These are phyloP conservation scores for Cucurbita ficifolia DNA, from an alignment of 306 rosid species.

Conservation along the genomic window DNA sequence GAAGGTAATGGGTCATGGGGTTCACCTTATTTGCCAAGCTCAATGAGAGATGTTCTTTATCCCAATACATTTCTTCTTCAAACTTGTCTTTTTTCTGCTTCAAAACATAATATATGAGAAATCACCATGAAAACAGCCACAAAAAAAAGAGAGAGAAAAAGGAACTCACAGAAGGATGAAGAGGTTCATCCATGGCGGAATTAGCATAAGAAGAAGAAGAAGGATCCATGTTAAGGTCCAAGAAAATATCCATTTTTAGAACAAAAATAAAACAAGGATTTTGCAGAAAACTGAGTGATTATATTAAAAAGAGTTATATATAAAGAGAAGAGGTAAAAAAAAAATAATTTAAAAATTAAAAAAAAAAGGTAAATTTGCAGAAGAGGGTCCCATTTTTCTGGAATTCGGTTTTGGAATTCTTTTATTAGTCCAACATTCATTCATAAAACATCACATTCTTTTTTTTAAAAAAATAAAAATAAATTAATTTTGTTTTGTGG, in stretches of 20 bases:
- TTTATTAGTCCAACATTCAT: not conserved
- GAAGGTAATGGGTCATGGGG: not conserved
- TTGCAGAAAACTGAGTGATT: not conserved
- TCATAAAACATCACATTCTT: not conserved
- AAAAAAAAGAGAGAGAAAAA: not conserved
- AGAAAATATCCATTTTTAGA: slow-evolving; percentile 22
- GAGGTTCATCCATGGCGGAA: not conserved
- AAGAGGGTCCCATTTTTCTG: not conserved
- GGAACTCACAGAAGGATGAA: slow-evolving; percentile 16
- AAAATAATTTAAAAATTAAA: not conserved
- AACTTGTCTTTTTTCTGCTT: slow-evolving; percentile 13
- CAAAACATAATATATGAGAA: not conserved
- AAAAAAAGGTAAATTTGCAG: not conserved
- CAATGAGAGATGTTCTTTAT: not conserved
- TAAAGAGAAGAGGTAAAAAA: not conserved
- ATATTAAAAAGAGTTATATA: not conserved
- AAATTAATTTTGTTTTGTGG: not conserved
- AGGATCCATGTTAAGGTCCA: slow-evolving; percentile 38
- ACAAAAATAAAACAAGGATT: not conserved
- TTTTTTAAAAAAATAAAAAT: no score
- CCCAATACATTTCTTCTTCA: not conserved
- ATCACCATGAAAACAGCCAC: not conserved
- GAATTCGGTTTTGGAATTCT: slow-evolving; percentile 8
- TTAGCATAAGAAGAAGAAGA: not conserved
- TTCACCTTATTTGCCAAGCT: not conserved